phyloP scores from a whole-genome alignment of 768 basidiomycete species.

The Guyanaporus albipodus region DNA sequence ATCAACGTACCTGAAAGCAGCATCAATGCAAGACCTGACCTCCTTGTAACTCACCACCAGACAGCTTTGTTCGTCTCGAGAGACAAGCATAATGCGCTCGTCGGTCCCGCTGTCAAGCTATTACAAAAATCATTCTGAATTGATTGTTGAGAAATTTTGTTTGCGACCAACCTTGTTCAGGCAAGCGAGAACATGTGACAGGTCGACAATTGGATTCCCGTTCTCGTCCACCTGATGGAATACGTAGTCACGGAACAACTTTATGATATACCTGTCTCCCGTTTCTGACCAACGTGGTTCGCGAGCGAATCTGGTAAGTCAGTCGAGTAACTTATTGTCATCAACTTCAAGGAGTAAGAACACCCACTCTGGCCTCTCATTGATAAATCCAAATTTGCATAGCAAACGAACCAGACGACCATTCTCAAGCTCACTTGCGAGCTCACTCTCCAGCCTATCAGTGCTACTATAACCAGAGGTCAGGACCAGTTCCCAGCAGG shows the following conservation, averaged over 20 bases:
- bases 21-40: constrained; percentile 79
- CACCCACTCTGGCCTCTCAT: constrained; percentile 95
- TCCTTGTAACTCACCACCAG: constrained; percentile 92
- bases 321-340: background rate
- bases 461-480: constrained; percentile 50
- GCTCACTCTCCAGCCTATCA: constrained; percentile 79
- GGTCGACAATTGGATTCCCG: constrained; percentile 83
- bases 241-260: constrained; percentile 96
- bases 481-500: background rate
- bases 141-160: background rate
- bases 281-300: constrained; percentile 98
- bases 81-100: constrained; percentile 91
- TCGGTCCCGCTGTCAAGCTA: constrained; percentile 93
- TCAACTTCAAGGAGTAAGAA: background rate
- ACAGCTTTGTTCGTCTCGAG: constrained; percentile 94
- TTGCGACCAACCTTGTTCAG: constrained; percentile 76
- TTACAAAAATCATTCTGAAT: too few relatives aligned
- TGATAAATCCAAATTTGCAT: constrained; percentile 96
- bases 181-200: constrained; percentile 87
- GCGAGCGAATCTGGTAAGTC: constrained; percentile 74
- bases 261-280: constrained; percentile 95
- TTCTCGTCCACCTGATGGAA: constrained; percentile 96
- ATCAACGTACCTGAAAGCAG: constrained; percentile 78
- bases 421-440: constrained; percentile 90
- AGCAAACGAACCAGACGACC: constrained; percentile 84